phyloP scores from a whole-genome alignment of 2,329 filamentous ascomycete genomes.

The Xylaria sp. region DNA sequence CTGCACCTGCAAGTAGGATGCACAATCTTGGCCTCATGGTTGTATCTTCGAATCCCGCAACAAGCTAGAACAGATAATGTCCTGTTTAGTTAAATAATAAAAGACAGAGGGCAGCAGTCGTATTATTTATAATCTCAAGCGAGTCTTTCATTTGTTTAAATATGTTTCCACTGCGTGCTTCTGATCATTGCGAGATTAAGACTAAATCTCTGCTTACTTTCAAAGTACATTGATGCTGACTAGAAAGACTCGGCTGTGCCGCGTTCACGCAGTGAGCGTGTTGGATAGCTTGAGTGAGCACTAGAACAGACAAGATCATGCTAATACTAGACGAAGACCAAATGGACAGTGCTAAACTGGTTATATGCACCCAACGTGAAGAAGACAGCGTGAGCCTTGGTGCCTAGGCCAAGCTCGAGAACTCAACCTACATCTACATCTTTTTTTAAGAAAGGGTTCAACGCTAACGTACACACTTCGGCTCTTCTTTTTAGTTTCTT shows the following conservation, averaged over 20 bases:
- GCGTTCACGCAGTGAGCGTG: background rate
- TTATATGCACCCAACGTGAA: background rate
- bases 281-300: background rate
- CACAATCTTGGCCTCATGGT: background rate
- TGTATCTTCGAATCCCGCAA: background rate
- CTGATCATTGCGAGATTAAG: background rate
- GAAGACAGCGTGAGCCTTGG: background rate
- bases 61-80: background rate
- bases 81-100: background rate
- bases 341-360: background rate
- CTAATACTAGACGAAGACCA: background rate
- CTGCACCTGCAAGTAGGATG: background rate
- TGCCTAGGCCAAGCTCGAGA: no score
- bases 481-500: background rate
- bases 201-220: background rate
- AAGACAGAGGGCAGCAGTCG: background rate
- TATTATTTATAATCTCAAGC: background rate
- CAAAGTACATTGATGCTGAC: constrained; percentile 11
- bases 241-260: constrained; percentile 2
- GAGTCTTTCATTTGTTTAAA: background rate
- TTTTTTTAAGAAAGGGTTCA: no score
- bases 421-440: background rate
- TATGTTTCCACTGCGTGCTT: background rate
- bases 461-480: background rate
- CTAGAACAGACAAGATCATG: background rate